These are phyloP conservation scores for Porcisia hertigi DNA, from an alignment of 208 protist genomes.

Conservation along the genomic window DNA sequence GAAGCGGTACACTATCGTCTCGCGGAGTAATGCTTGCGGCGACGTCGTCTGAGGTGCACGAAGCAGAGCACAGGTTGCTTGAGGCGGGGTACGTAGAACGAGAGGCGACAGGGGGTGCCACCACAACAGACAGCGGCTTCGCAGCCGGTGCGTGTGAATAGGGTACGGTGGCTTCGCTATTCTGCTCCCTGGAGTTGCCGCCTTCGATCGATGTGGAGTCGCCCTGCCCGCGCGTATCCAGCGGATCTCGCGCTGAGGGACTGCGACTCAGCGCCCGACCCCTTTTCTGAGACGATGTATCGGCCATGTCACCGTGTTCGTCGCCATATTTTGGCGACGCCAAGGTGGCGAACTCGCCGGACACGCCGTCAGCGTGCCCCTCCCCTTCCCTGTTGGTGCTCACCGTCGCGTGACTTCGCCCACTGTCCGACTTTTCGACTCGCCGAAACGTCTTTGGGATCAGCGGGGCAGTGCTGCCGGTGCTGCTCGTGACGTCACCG, in stretches of 20 bases:
- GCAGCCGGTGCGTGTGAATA: not conserved
- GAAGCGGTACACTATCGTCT: conserved; percentile 14
- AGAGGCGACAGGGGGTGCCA: not conserved
- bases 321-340: not conserved
- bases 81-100: not conserved
- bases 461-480: conserved; percentile 10
- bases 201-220: not conserved
- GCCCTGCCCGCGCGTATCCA: not conserved
- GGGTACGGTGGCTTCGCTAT: not conserved
- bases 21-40: conserved; percentile 14
- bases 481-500: conserved; percentile 13
- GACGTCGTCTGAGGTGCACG: conserved; percentile 2
- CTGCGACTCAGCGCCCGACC: conserved; percentile 6
- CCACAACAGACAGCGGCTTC: not conserved
- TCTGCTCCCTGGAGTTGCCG: not conserved
- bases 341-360: not conserved
- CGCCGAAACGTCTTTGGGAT: not conserved
- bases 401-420: not conserved
- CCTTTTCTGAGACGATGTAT: not conserved
- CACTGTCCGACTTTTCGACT: not conserved
- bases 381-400: not conserved
- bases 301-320: not conserved
- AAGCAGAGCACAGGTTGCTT: conserved; percentile 6
- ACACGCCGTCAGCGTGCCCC: not conserved
- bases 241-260: conserved; percentile 8